A percentile compares a stretch with the other conserved stretches of the same genome.
These are phyloP conservation scores for Phialophora verrucosa DNA, from an alignment of 2,329 filamentous ascomycete genomes.

Conservation along the genomic window DNA sequence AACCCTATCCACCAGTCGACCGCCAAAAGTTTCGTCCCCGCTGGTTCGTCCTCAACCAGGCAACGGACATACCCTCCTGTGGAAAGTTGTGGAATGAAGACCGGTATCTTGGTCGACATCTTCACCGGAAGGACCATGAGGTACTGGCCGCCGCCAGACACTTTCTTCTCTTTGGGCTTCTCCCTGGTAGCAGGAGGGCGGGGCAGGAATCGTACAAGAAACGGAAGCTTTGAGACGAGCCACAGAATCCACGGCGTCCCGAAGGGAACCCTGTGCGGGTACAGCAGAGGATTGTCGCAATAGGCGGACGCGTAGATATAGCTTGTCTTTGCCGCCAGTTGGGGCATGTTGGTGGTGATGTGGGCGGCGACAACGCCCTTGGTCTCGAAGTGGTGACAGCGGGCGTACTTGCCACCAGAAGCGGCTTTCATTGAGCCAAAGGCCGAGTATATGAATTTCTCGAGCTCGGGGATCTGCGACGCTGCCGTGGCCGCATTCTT, in stretches of 20 bases:
- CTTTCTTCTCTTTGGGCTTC: slow-evolving; percentile 12
- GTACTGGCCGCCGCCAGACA: slow-evolving; percentile 13
- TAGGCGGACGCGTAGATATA: slow-evolving; percentile 20
- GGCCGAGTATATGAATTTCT: slow-evolving; percentile 23
- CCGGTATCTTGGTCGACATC: slow-evolving; percentile 14
- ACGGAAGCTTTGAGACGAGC: slow-evolving; percentile 19
- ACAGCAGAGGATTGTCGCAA: slow-evolving; percentile 20
- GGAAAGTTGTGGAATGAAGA: slow-evolving; percentile 22
- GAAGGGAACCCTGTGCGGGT: slow-evolving; percentile 18
- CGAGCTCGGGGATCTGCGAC: slow-evolving; percentile 13
- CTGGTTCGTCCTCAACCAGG: slow-evolving; percentile 22
- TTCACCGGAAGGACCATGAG: slow-evolving; percentile 20
- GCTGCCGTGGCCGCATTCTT: slow-evolving; percentile 22
- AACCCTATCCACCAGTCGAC: slow-evolving; percentile 25
- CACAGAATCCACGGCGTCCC: slow-evolving; percentile 22
- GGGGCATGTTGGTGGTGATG: slow-evolving; percentile 14
- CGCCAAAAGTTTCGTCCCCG: slow-evolving; percentile 21
- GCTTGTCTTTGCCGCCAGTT: slow-evolving; percentile 13
- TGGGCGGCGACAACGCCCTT: slow-evolving; percentile 18
- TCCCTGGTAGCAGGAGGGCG: slow-evolving; percentile 4
- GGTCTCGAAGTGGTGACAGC: slow-evolving; percentile 21
- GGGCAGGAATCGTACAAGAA: slow-evolving; percentile 18
- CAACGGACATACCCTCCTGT: slow-evolving; percentile 23
- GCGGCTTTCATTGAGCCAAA: slow-evolving; percentile 25
- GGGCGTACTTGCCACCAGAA: slow-evolving; percentile 21